Conservation (phyloP, 2,329 filamentous ascomycete genomes). For the Cordyceps militaris region DNA sequence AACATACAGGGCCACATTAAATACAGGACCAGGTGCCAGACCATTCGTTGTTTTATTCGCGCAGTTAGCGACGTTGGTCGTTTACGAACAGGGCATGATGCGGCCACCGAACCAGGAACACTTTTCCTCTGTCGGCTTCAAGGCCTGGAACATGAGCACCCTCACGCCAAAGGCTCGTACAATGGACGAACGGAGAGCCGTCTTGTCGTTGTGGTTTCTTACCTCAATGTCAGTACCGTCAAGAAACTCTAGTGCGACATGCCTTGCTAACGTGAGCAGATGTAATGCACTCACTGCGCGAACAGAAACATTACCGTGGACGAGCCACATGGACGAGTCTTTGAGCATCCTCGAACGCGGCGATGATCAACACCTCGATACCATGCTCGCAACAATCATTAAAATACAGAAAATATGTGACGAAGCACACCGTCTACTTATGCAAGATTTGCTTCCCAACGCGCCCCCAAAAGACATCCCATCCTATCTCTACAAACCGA, state of each 20-base stretch:
- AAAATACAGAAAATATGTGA: constrained; percentile 34
- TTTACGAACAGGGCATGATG: constrained; percentile 41
- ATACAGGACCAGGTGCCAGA: constrained; percentile 28
- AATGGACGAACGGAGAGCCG: constrained; percentile 42
- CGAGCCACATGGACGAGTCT: constrained; percentile 50
- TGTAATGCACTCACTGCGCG: constrained; percentile 35
- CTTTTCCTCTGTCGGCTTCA: constrained; percentile 30
- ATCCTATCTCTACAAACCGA: constrained; percentile 27
- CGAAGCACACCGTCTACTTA: constrained; percentile 27
- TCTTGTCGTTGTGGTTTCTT: constrained; percentile 39
- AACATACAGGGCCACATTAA: constrained; percentile 31
- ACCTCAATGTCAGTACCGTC: constrained; percentile 27
- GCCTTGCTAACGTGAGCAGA: constrained; percentile 19
- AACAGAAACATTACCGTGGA: constrained; percentile 50
- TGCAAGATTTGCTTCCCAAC: constrained; percentile 24
- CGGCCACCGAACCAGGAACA: constrained; percentile 30
- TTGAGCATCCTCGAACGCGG: constrained; percentile 38
- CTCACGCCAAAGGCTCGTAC: constrained; percentile 30
- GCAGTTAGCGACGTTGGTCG: constrained; percentile 35
- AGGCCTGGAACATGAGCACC: constrained; percentile 24
- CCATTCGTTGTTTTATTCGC: constrained; percentile 38
- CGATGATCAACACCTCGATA: constrained; percentile 42
- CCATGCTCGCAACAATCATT: constrained; percentile 33
- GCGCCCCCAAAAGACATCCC: constrained; percentile 20
- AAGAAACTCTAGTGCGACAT: background rate